Conservation (phyloP, 2,329 filamentous ascomycete genomes). For the Nannizziopsis barbatae region DNA sequence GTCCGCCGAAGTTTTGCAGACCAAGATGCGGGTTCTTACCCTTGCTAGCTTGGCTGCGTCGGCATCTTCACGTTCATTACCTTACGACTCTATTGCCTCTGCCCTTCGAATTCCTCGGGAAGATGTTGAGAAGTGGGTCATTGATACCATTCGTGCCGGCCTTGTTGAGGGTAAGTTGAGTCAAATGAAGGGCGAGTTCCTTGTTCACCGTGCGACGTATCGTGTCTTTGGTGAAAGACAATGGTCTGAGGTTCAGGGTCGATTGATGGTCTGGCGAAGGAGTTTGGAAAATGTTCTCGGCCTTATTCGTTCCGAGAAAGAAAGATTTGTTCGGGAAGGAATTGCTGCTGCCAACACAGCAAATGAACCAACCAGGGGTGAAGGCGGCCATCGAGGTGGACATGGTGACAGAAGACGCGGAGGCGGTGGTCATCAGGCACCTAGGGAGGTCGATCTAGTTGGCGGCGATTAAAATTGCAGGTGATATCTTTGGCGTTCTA, state of each 20-base stretch:
- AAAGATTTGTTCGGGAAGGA: constrained; percentile 61
- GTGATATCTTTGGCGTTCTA: constrained; percentile 10
- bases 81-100: constrained; percentile 73
- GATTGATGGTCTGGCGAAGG: constrained; percentile 81
- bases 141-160: constrained; percentile 91
- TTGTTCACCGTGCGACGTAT: constrained; percentile 93
- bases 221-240: constrained; percentile 96
- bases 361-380: constrained; percentile 19
- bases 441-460: constrained; percentile 30
- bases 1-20: constrained; percentile 65
- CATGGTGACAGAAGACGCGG: constrained; percentile 25
- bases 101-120: constrained; percentile 70
- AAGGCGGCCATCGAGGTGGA: constrained; percentile 23
- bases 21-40: constrained; percentile 93
- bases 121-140: constrained; percentile 97
- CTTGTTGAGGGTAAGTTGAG: constrained; percentile 94
- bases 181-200: constrained; percentile 83
- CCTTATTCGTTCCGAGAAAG: constrained; percentile 70
- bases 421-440: constrained; percentile 22
- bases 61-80: constrained; percentile 72
- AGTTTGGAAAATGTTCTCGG: constrained; percentile 67
- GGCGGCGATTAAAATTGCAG: constrained; percentile 21
- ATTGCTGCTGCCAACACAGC: constrained; percentile 50
- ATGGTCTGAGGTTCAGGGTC: constrained; percentile 86
- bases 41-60: constrained; percentile 80